Percentiles rank a stretch among this genome's conserved stretches.
Evolutionary conservation across 768 basidiomycete genomes (phyloP).

Genomic region (Auriscalpium orientale): DNA sequence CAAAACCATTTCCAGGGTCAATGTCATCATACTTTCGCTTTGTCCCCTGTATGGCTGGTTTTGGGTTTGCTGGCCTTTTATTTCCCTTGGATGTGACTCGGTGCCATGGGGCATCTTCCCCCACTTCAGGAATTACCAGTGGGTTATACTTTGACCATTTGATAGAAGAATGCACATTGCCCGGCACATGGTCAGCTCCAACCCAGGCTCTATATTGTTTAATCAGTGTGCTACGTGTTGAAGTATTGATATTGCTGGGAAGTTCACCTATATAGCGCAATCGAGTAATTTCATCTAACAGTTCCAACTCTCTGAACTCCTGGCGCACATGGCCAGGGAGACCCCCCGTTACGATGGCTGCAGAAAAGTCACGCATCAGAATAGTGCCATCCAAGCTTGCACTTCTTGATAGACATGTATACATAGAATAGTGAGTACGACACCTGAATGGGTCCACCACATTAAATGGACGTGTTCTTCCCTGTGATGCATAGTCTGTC

Average conservation of each 20-base stretch:
- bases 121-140: neutral
- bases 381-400: slow-evolving; percentile 9
- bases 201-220: neutral
- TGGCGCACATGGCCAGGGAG: slow-evolving; percentile 7
- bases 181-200: neutral
- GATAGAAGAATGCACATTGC: neutral
- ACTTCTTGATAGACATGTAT: slow-evolving; percentile 18
- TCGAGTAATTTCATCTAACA: slow-evolving; percentile 8
- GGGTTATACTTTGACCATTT: neutral
- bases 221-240: neutral
- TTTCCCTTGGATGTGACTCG: neutral
- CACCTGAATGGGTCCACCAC: slow-evolving; percentile 10
- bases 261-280: slow-evolving; percentile 1
- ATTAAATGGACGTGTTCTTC: slow-evolving; percentile 16
- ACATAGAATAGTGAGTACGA: slow-evolving; percentile 9
- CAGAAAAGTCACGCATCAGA: slow-evolving; percentile 11
- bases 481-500: slow-evolving; percentile 19
- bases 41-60: no score
- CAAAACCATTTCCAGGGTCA: neutral
- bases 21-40: neutral
- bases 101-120: neutral
- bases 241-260: neutral
- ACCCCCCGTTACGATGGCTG: slow-evolving; percentile 4
- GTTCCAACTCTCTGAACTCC: slow-evolving; percentile 15
- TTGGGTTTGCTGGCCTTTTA: no score